A percentile compares a stretch with the other conserved stretches of the same genome.
Evolutionary conservation across 768 basidiomycete genomes (phyloP).

Genomic region (Wakefieldia striispora): DNA sequence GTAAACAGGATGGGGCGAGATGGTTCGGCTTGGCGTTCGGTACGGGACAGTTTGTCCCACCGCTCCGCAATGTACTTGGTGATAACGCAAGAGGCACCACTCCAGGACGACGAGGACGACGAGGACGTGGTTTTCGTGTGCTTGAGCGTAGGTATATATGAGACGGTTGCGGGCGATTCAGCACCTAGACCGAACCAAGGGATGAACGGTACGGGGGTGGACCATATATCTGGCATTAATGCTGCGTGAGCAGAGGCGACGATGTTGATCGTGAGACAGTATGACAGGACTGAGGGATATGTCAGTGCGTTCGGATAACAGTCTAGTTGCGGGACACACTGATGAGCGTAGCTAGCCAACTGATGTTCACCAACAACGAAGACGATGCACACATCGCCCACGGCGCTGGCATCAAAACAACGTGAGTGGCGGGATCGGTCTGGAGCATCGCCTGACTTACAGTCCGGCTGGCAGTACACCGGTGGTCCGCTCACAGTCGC

Average conservation of each 20-base stretch:
- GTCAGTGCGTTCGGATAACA: not conserved
- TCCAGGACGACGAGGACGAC: constrained; percentile 3
- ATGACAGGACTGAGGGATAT: constrained; percentile 42
- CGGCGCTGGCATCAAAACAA: constrained; percentile 25
- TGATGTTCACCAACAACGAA: constrained; percentile 43
- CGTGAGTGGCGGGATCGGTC: constrained; percentile 4
- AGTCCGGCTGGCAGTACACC: constrained; percentile 30
- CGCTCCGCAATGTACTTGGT: constrained; percentile 30
- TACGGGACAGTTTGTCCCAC: constrained; percentile 28
- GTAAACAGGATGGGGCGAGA: constrained; percentile 19
- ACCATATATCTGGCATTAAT: constrained; percentile 51
- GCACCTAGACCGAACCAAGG: constrained; percentile 52
- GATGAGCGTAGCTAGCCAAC: constrained; percentile 48
- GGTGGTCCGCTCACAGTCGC: constrained; percentile 45
- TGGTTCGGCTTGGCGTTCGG: constrained; percentile 19
- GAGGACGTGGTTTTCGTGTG: constrained; percentile 5
- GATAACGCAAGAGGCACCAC: constrained; percentile 21
- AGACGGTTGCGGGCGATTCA: constrained; percentile 1
- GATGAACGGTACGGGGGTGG: constrained; percentile 45
- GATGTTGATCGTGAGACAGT: constrained; percentile 54
- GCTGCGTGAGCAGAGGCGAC: constrained; percentile 44
- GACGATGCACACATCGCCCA: constrained; percentile 48
- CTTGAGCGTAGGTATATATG: constrained; percentile 10
- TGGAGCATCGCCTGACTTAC: constrained; percentile 29
- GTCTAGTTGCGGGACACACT: constrained; percentile 35